Evolutionary conservation across 75 land plant genomes (phyloP).

Genomic region (Pinus tabuliformis): DNA sequence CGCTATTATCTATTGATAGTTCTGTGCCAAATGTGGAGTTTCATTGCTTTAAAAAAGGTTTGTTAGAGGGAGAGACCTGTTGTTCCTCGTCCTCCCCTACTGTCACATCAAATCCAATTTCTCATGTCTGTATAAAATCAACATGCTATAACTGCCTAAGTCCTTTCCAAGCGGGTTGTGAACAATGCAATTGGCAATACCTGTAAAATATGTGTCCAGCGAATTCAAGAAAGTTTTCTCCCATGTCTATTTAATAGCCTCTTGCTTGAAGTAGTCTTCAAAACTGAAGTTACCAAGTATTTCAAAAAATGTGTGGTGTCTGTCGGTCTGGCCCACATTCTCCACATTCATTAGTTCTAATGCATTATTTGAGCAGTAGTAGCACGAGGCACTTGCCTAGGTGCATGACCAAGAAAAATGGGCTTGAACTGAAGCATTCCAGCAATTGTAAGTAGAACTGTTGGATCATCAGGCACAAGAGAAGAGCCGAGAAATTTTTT

Average conservation of each 20-base stretch:
- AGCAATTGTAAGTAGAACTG: slow-evolving; percentile 91
- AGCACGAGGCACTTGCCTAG: slow-evolving; percentile 67
- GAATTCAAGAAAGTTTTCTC: no score
- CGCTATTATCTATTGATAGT: no score
- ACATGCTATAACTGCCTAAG: no score
- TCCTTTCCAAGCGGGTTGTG: no score
- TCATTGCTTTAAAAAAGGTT: no score
- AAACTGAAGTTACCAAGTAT: slow-evolving; percentile 98
- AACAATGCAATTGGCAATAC: no score
- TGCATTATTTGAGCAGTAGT: slow-evolving; percentile 84
- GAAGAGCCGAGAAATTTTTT: slow-evolving; percentile 86
- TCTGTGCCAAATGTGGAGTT: no score
- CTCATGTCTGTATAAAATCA: no score
- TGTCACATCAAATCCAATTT: no score
- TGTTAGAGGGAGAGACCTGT: no score
- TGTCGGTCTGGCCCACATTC: slow-evolving; percentile 60
- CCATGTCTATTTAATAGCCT: slow-evolving; percentile 94
- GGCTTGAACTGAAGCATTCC: slow-evolving; percentile 99
- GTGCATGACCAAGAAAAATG: slow-evolving; percentile 93
- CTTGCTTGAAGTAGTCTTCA: slow-evolving; percentile 92
- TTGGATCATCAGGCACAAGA: slow-evolving; percentile 95
- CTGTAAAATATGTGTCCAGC: no score
- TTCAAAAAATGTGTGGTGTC: slow-evolving; percentile 96
- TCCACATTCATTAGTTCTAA: slow-evolving; percentile 94
- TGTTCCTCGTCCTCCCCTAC: no score